Percentiles rank a stretch among this genome's conserved stretches.
Conservation (phyloP, 371 early-diverging fungal species). For the Syncephalastrum sp. region DNA sequence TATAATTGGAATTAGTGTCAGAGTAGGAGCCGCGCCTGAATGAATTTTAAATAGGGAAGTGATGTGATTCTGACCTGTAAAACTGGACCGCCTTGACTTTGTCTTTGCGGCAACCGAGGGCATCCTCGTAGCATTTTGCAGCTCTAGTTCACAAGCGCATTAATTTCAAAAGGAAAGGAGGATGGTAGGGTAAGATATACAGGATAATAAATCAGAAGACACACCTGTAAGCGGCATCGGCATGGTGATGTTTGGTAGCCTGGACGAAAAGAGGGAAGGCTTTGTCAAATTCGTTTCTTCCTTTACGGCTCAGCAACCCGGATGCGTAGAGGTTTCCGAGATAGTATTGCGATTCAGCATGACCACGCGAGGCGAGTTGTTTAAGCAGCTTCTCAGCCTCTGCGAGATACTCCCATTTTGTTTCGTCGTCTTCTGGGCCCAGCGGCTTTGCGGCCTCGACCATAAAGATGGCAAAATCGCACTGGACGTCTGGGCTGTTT, state of each 20-base stretch:
- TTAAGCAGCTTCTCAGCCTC: constrained; percentile 64
- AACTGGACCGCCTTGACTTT: constrained; percentile 69
- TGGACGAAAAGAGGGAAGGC: constrained; percentile 69
- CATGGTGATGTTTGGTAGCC: constrained; percentile 68
- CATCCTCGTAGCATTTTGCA: constrained; percentile 73
- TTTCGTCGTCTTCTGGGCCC: constrained; percentile 38
- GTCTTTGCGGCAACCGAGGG: constrained; percentile 61
- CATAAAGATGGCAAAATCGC: constrained; percentile 82
- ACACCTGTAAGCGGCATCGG: constrained; percentile 67
- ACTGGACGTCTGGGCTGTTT: constrained; percentile 76
- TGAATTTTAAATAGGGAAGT: background rate
- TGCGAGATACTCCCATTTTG: constrained; percentile 57
- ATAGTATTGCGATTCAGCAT: constrained; percentile 68
- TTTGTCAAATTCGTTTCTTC: constrained; percentile 69
- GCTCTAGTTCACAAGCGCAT: constrained; percentile 33
- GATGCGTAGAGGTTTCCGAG: constrained; percentile 65
- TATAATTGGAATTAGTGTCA: constrained; percentile 17
- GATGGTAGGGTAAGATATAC: background rate
- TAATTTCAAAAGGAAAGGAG: constrained; percentile 9
- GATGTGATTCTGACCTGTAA: constrained; percentile 50
- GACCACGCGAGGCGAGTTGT: constrained; percentile 61
- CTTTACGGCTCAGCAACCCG: constrained; percentile 55
- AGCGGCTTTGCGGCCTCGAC: constrained; percentile 66
- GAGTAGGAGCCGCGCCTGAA: constrained; percentile 4
- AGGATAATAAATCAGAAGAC: background rate